Evolutionary conservation across 2,329 filamentous ascomycete species (phyloP).

Genomic region (Aspergillus carbonarius): DNA sequence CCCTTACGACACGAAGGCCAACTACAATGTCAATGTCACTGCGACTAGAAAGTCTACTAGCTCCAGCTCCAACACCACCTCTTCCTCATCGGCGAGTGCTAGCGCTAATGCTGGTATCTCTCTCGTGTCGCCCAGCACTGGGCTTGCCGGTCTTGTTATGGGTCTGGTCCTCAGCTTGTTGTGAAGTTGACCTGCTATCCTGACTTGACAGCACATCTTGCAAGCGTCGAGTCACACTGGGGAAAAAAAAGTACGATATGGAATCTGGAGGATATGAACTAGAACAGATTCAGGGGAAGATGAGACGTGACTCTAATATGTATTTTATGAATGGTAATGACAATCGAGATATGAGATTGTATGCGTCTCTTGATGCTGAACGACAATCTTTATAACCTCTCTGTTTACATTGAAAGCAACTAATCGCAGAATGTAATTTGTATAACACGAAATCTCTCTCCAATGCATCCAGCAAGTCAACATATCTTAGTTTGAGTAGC

Average conservation of each 20-base stretch:
- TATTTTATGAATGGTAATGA: slow-evolving; percentile 3
- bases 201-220: not conserved
- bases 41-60: slow-evolving; percentile 21
- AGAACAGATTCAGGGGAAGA: not conserved
- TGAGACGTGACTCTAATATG: not conserved
- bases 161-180: slow-evolving; percentile 16
- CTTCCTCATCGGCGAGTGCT: slow-evolving; percentile 11
- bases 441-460: not conserved
- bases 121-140: slow-evolving; percentile 11
- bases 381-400: no score
- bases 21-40: slow-evolving; percentile 31
- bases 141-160: slow-evolving; percentile 17
- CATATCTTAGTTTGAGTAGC: not conserved
- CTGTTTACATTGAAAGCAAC: not conserved
- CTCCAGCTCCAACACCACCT: slow-evolving; percentile 7
- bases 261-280: not conserved
- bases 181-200: not conserved
- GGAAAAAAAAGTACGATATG: not conserved
- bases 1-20: slow-evolving; percentile 27
- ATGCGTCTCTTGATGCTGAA: not conserved
- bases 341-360: not conserved
- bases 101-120: slow-evolving; percentile 13
- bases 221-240: not conserved
- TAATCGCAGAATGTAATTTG: not conserved
- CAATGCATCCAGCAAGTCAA: not conserved